phyloP scores from a whole-genome alignment of 2,329 filamentous ascomycete species.

The Exserohilum turcica region DNA sequence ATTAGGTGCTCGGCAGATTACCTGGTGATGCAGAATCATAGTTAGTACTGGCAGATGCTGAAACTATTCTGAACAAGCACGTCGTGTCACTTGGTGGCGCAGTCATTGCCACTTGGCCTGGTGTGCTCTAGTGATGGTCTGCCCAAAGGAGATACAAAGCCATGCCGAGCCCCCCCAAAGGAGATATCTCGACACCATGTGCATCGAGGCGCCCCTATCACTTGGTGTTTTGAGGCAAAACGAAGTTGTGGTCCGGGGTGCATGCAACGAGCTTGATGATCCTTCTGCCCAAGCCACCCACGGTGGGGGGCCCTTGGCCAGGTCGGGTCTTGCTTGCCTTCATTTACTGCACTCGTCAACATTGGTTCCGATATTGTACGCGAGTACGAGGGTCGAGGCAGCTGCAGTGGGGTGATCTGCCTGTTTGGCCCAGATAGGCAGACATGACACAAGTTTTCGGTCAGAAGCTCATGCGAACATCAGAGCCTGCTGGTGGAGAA shows the following conservation, averaged over 20 bases:
- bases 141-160: neutral
- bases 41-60: neutral
- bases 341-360: neutral
- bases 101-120: neutral
- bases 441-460: neutral
- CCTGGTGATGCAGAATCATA: neutral
- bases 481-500: neutral
- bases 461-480: neutral
- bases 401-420: neutral
- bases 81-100: neutral
- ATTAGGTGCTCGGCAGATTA: neutral
- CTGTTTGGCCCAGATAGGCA: neutral
- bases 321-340: neutral
- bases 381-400: too few relatives aligned
- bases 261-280: neutral
- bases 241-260: neutral
- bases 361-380: too few relatives aligned
- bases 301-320: neutral
- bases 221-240: conserved; percentile 1
- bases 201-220: neutral
- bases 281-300: neutral
- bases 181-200: neutral
- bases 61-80: neutral
- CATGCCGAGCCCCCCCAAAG: neutral
- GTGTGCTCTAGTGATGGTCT: neutral